phyloP scores from a whole-genome alignment of 768 basidiomycete species.

The Rubroboletus satanas region DNA sequence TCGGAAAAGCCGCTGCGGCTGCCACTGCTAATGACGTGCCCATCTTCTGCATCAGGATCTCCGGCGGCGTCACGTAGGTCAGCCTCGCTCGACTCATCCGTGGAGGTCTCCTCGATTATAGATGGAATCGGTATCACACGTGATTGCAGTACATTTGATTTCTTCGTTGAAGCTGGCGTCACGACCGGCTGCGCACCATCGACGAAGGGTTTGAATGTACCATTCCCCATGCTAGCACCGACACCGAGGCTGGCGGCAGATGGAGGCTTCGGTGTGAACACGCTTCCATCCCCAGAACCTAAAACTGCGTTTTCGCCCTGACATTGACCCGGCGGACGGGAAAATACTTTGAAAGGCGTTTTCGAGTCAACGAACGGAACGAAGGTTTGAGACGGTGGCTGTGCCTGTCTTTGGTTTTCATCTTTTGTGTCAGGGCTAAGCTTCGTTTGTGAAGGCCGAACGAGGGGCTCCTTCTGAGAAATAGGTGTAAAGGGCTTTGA shows the following conservation, averaged over 20 bases:
- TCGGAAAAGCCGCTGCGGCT: conserved; percentile 31
- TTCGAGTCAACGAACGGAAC: conserved; percentile 39
- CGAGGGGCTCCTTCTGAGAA: conserved; percentile 35
- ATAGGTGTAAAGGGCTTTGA: conserved; percentile 65
- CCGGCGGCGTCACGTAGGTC: conserved; percentile 16
- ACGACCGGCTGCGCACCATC: conserved; percentile 19
- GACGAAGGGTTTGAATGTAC: conserved; percentile 38
- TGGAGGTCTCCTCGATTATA: conserved; percentile 27
- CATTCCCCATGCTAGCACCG: conserved; percentile 1
- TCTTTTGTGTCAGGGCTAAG: conserved; percentile 14
- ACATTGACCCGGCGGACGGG: conserved; percentile 49
- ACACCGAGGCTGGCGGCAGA: conserved; percentile 7
- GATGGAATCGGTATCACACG: conserved; percentile 17
- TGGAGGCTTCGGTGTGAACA: conserved; percentile 46
- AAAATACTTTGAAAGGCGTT: conserved; percentile 61
- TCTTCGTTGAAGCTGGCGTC: conserved; percentile 21
- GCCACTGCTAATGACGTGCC: conserved; percentile 21
- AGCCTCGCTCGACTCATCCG: conserved; percentile 33
- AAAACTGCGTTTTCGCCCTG: conserved; percentile 36
- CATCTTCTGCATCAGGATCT: conserved; percentile 27
- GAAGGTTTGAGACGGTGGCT: conserved; percentile 35
- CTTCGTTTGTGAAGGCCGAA: conserved; percentile 23
- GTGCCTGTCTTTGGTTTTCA: conserved; percentile 16
- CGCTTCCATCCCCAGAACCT: conserved; percentile 19
- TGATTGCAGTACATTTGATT: conserved; percentile 16